These are phyloP conservation scores for Lachnellula subtilissima DNA, from an alignment of 2,329 filamentous ascomycete genomes.

Conservation along the genomic window DNA sequence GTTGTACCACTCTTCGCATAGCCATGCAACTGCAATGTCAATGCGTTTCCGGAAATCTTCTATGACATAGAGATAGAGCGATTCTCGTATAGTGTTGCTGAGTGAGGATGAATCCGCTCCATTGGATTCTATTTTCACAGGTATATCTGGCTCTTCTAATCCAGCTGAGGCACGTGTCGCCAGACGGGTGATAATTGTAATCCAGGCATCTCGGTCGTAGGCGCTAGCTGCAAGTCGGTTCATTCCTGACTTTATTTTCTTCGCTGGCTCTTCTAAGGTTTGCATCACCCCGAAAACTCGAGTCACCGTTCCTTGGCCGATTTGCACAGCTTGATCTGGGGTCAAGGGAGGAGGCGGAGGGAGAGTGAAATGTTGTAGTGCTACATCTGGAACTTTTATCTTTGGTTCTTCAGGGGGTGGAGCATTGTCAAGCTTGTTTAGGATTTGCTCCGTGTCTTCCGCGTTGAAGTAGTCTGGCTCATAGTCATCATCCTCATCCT, in stretches of 20 bases:
- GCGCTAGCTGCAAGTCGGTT: constrained; percentile 78
- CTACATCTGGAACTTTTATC: constrained; percentile 42
- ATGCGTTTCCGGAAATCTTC: constrained; percentile 89
- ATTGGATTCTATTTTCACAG: constrained; percentile 53
- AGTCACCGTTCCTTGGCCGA: constrained; percentile 68
- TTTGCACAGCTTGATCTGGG: constrained; percentile 64
- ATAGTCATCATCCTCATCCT: constrained; percentile 80
- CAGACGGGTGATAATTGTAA: constrained; percentile 78
- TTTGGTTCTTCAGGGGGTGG: constrained; percentile 53
- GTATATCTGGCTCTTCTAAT: constrained; percentile 50
- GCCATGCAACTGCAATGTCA: constrained; percentile 85
- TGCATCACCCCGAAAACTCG: constrained; percentile 76
- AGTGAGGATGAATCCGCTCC: constrained; percentile 42
- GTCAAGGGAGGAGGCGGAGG: constrained; percentile 72
- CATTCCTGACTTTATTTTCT: constrained; percentile 67
- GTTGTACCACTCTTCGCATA: constrained; percentile 98
- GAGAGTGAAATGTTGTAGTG: constrained; percentile 70
- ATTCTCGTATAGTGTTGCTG: constrained; percentile 69
- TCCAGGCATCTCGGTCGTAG: constrained; percentile 84
- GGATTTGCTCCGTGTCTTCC: constrained; percentile 72
- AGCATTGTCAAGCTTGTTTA: constrained; percentile 70
- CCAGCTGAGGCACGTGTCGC: constrained; percentile 74
- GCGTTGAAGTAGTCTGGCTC: constrained; percentile 75
- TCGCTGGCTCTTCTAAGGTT: constrained; percentile 62
- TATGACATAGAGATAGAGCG: constrained; percentile 78